Conservation (phyloP, 1,284 basidiomycete genomes). For the Pseudozyma pruni region DNA sequence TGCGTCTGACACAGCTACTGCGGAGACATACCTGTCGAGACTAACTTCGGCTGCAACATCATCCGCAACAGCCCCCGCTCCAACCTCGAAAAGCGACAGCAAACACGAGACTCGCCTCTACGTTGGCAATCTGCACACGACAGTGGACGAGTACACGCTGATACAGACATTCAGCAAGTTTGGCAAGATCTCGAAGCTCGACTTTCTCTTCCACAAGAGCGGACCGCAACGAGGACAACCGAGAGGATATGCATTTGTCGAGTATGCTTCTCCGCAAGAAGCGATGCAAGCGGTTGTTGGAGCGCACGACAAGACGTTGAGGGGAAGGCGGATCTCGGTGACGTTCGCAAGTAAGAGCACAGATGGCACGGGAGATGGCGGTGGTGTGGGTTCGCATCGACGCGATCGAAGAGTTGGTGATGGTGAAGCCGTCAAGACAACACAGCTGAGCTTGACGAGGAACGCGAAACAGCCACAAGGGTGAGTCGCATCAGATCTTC, state of each 20-base stretch:
- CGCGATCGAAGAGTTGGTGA: constrained; percentile 44
- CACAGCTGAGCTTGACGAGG: constrained; percentile 87
- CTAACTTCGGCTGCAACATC: constrained; percentile 4
- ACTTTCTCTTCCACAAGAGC: constrained; percentile 93
- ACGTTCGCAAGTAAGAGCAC: constrained; percentile 83
- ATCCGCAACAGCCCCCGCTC: not conserved
- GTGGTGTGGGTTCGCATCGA: constrained; percentile 44
- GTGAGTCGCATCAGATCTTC: constrained; percentile 68
- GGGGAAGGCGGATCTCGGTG: constrained; percentile 86
- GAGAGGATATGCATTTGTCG: constrained; percentile 92
- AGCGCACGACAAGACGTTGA: constrained; percentile 82
- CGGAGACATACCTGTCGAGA: constrained; percentile 24
- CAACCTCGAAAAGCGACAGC: not conserved
- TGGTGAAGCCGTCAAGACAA: constrained; percentile 77
- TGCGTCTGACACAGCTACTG: not conserved
- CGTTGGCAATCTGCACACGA: constrained; percentile 86
- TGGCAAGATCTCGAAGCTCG: constrained; percentile 89
- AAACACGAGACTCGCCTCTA: constrained; percentile 75
- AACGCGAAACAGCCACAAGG: constrained; percentile 74
- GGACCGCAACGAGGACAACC: constrained; percentile 90
- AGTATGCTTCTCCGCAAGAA: constrained; percentile 75
- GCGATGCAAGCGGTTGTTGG: constrained; percentile 80
- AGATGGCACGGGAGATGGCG: not conserved
- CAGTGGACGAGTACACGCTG: constrained; percentile 85
- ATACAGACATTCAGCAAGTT: constrained; percentile 89